phyloP scores from a whole-genome alignment of 345 rosid genomes.

The Eucalyptus lansdowneana region DNA sequence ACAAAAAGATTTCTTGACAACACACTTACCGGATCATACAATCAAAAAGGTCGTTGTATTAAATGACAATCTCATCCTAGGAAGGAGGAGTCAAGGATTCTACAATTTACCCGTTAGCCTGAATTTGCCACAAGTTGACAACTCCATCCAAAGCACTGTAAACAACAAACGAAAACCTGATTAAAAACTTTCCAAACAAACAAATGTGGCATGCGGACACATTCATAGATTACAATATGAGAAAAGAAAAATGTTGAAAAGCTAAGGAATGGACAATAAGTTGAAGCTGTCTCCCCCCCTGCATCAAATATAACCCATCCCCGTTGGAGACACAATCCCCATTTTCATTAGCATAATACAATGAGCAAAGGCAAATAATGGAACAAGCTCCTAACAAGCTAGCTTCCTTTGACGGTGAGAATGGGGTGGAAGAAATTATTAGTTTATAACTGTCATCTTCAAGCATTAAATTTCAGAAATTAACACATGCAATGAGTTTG shows the following conservation, averaged over 20 bases:
- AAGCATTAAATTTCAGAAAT: background rate
- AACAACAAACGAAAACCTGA: background rate
- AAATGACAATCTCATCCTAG: background rate
- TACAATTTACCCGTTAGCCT: constrained; percentile 9
- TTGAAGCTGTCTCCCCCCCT: background rate
- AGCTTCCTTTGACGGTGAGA: background rate
- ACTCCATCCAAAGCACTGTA: constrained; percentile 33
- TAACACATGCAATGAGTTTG: background rate
- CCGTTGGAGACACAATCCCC: background rate
- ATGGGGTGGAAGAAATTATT: background rate
- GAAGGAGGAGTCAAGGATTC: background rate
- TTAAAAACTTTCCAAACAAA: background rate
- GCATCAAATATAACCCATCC: background rate
- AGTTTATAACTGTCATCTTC: background rate
- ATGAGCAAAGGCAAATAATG: background rate
- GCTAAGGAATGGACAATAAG: background rate
- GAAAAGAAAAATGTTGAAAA: background rate
- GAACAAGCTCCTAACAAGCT: background rate
- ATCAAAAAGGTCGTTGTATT: background rate
- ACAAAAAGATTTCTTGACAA: background rate
- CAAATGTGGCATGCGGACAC: background rate
- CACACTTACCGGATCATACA: background rate
- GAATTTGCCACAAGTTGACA: constrained; percentile 30
- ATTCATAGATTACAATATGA: background rate
- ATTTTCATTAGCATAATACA: background rate